Evolutionary conservation across 306 rosid species (phyloP).

Genomic region (Quercus dentata): DNA sequence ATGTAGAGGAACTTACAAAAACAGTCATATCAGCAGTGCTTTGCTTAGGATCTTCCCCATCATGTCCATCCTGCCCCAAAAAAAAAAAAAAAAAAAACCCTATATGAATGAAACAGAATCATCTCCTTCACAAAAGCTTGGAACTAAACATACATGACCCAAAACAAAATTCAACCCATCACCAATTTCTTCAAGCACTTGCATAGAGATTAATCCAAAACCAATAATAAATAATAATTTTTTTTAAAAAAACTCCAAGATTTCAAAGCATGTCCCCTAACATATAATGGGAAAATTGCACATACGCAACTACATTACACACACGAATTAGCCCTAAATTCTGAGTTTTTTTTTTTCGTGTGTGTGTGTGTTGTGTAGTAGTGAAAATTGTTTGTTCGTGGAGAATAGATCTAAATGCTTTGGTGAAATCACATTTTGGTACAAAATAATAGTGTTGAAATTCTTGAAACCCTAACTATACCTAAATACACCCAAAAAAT

Average conservation of each 20-base stretch:
- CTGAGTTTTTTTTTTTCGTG: not conserved
- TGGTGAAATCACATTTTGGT: not conserved
- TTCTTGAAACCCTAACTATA: slow-evolving; percentile 39
- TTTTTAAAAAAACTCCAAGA: not conserved
- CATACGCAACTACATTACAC: not conserved
- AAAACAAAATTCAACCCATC: not conserved
- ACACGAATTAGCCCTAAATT: not conserved
- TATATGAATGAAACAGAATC: not conserved
- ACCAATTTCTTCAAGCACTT: not conserved
- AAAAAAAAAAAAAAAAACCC: not conserved
- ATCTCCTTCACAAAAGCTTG: not conserved
- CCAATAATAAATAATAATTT: not conserved
- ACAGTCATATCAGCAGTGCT: slow-evolving; percentile 96
- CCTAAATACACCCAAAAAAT: not conserved
- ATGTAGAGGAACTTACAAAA: slow-evolving; percentile 59
- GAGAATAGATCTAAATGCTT: not conserved
- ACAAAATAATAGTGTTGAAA: not conserved
- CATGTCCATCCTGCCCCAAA: slow-evolving; percentile 67
- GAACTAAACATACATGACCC: not conserved
- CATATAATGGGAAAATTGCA: not conserved
- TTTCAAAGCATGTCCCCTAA: not conserved
- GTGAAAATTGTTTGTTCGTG: not conserved
- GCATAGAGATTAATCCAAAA: not conserved
- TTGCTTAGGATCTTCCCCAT: slow-evolving; percentile 74
- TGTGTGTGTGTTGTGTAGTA: too few relatives aligned